Conservation (phyloP, 805 yeast species). For the Suhomyces emberorum region DNA sequence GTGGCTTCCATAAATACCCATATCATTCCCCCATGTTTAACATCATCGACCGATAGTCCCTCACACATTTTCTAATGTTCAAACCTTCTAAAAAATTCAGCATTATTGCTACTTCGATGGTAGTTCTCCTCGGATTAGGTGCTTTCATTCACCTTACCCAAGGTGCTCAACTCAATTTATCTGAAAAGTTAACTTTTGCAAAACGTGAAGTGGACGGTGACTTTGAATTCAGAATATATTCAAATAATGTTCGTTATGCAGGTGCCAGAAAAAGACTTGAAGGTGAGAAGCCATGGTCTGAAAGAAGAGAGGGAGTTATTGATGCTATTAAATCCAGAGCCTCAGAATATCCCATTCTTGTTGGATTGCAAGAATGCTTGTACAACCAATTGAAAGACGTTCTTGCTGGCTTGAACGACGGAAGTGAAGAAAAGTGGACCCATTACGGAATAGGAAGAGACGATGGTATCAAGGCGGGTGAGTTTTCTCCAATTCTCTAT, state of each 20-base stretch:
- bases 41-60: too few species aligned
- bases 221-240: conserved; percentile 11
- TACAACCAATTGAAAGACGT: conserved; percentile 39
- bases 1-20: too few species aligned
- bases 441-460: conserved; percentile 48
- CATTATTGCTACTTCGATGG: too few species aligned
- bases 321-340: conserved; percentile 9
- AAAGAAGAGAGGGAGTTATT: conserved; percentile 13
- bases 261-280: conserved; percentile 5
- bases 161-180: background rate
- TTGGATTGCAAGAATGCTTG: conserved; percentile 45
- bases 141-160: background rate
- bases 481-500: conserved; percentile 48
- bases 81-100: too few species aligned
- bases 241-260: conserved; percentile 11
- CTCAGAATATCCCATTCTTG: conserved; percentile 11
- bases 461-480: conserved; percentile 50
- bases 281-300: conserved; percentile 13
- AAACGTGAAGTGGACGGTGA: conserved; percentile 1
- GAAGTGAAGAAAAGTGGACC: conserved; percentile 27
- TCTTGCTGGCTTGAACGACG: conserved; percentile 31
- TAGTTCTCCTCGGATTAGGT: too few species aligned
- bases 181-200: background rate
- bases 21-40: too few species aligned
- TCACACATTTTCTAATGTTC: too few species aligned